Evolutionary conservation across 495 filamentous ascomycete species (phyloP).

Genomic region (Hypoxylon lienhwacheense): DNA sequence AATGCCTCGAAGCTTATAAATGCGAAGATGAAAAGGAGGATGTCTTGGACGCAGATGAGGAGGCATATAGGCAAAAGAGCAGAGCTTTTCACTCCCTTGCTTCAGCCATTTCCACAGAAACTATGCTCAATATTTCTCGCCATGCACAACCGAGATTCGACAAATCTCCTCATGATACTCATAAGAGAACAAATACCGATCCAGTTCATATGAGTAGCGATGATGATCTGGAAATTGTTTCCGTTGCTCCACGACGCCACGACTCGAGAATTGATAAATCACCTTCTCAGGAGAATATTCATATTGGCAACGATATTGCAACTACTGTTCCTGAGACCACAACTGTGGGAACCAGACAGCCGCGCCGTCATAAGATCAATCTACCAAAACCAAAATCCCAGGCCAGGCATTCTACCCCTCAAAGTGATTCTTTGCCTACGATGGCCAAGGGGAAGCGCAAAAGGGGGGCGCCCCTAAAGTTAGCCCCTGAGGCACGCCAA

Average conservation of each 20-base stretch:
- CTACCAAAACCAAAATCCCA: conserved; percentile 10
- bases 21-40: conserved; percentile 25
- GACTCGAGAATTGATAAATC: neutral
- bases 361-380: conserved; percentile 27
- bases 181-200: conserved; percentile 13
- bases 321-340: conserved; percentile 17
- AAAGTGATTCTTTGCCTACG: conserved; percentile 24
- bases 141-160: neutral
- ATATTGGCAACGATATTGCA: neutral
- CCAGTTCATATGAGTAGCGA: conserved; percentile 11
- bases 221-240: conserved; percentile 27
- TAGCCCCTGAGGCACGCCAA: conserved; percentile 60
- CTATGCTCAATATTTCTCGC: conserved; percentile 1
- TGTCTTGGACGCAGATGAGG: conserved; percentile 21
- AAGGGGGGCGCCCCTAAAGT: conserved; percentile 38
- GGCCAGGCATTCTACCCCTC: conserved; percentile 15
- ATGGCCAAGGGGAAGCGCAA: conserved; percentile 54
- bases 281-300: neutral
- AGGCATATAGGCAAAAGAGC: conserved; percentile 23
- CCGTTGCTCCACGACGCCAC: conserved; percentile 14
- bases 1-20: conserved; percentile 16
- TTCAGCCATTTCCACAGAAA: neutral
- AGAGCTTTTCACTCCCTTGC: conserved; percentile 23
- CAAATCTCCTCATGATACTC: neutral
- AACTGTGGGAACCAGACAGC: conserved; percentile 9